A percentile compares a stretch with the other conserved stretches of the same genome.
phyloP scores from a whole-genome alignment of 495 filamentous ascomycete genomes.

The Penicillium bialowiezense region DNA sequence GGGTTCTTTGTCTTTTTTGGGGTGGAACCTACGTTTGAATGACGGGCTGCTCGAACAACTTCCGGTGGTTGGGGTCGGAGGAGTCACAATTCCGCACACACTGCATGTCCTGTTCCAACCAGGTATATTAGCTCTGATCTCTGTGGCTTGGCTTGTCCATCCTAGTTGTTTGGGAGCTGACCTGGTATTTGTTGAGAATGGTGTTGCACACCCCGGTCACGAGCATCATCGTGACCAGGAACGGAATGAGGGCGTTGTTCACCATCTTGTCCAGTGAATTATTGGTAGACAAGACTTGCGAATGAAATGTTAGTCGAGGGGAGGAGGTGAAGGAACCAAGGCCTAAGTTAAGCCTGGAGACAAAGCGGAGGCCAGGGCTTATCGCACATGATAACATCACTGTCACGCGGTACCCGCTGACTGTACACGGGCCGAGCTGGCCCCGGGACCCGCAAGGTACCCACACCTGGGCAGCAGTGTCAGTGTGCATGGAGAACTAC shows the following conservation, averaged over 20 bases:
- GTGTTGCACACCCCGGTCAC: constrained; percentile 93
- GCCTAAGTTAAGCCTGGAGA: constrained; percentile 5
- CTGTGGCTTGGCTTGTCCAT: background rate
- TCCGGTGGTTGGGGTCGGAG: constrained; percentile 56
- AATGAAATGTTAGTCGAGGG: background rate
- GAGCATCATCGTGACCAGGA: constrained; percentile 92
- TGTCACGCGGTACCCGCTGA: constrained; percentile 7
- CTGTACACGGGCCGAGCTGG: background rate
- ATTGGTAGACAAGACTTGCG: background rate
- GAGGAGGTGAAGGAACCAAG: constrained; percentile 1
- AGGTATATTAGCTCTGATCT: constrained; percentile 1
- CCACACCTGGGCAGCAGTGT: too few species aligned
- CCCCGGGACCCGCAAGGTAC: background rate
- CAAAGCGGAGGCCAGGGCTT: constrained; percentile 9
- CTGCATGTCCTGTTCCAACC: constrained; percentile 73
- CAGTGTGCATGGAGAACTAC: too few species aligned
- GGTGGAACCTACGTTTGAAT: constrained; percentile 70
- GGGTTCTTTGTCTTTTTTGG: background rate
- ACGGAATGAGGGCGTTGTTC: constrained; percentile 64
- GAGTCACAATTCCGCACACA: constrained; percentile 88
- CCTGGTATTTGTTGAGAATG: constrained; percentile 93
- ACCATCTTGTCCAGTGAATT: constrained; percentile 39
- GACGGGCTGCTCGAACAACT: constrained; percentile 90
- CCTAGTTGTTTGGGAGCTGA: constrained; percentile 22
- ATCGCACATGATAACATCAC: constrained; percentile 9